Evolutionary conservation across 495 filamentous ascomycete genomes (phyloP).

Genomic region (Podospora anserina): DNA sequence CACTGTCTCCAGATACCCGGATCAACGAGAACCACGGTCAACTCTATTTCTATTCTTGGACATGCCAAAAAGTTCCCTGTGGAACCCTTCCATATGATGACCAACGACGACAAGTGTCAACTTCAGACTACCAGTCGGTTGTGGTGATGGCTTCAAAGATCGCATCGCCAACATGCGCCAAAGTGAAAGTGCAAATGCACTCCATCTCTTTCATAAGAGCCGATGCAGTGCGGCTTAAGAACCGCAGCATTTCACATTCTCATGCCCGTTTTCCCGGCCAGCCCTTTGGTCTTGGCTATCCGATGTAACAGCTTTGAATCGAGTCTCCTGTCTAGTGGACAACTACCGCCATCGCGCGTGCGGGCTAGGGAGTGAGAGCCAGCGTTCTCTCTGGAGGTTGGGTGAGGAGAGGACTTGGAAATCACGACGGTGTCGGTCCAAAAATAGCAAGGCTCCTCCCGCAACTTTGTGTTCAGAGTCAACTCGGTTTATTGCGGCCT

Average conservation of each 20-base stretch:
- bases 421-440: constrained; percentile 22
- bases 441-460: constrained; percentile 29
- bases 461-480: background rate
- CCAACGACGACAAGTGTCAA: background rate
- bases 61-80: constrained; percentile 4
- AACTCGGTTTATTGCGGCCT: constrained; percentile 32
- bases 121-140: background rate
- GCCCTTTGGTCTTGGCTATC: constrained; percentile 14
- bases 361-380: constrained; percentile 17
- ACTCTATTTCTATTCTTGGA: constrained; percentile 30
- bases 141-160: background rate
- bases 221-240: background rate
- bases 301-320: constrained; percentile 18
- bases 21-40: constrained; percentile 12
- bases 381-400: constrained; percentile 18
- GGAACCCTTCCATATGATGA: background rate
- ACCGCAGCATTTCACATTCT: background rate
- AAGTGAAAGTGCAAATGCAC: background rate
- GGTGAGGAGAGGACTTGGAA: constrained; percentile 10
- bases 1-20: constrained; percentile 25
- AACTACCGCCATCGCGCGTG: constrained; percentile 17
- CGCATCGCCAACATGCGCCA: background rate
- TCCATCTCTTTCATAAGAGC: background rate
- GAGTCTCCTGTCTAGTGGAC: constrained; percentile 14
- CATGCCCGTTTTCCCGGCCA: constrained; percentile 4